phyloP scores from a whole-genome alignment of 495 filamentous ascomycete genomes.

The Articulospora tetracladia region DNA sequence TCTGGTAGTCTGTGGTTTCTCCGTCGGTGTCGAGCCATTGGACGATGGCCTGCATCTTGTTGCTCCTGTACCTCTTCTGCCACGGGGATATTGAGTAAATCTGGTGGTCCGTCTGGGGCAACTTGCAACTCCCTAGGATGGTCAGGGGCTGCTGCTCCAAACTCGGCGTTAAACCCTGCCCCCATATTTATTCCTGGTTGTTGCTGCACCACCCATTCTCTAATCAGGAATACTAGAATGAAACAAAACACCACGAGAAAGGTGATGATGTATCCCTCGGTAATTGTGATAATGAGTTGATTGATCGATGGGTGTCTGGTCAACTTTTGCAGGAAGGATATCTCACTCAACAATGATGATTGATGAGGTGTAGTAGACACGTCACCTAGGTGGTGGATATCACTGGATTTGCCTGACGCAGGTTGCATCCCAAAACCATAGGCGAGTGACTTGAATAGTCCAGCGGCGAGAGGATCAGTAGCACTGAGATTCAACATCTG shows the following conservation, averaged over 20 bases:
- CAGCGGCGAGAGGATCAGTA: slow-evolving; percentile 41
- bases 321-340: slow-evolving; percentile 66
- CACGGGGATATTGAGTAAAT: background rate
- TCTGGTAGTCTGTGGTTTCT: slow-evolving; percentile 14
- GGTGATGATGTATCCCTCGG: slow-evolving; percentile 93
- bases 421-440: slow-evolving; percentile 18
- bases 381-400: background rate
- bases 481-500: slow-evolving; percentile 40
- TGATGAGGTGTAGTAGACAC: background rate
- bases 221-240: slow-evolving; percentile 90
- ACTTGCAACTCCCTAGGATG: slow-evolving; percentile 41
- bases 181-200: slow-evolving; percentile 74
- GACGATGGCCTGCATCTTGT: slow-evolving; percentile 12
- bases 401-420: slow-evolving; percentile 2
- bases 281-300: slow-evolving; percentile 70
- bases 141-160: slow-evolving; percentile 27
- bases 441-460: slow-evolving; percentile 18
- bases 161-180: slow-evolving; percentile 44
- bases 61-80: background rate
- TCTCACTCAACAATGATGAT: slow-evolving; percentile 63
- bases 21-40: slow-evolving; percentile 21
- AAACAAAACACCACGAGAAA: slow-evolving; percentile 85
- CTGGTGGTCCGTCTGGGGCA: slow-evolving; percentile 18
- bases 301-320: slow-evolving; percentile 74
- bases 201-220: slow-evolving; percentile 98